Evolutionary conservation across 495 filamentous ascomycete genomes (phyloP), one percentile per base, ranked within the genome.

Genomic region (Aspergillus carlsbadensis): DNA sequence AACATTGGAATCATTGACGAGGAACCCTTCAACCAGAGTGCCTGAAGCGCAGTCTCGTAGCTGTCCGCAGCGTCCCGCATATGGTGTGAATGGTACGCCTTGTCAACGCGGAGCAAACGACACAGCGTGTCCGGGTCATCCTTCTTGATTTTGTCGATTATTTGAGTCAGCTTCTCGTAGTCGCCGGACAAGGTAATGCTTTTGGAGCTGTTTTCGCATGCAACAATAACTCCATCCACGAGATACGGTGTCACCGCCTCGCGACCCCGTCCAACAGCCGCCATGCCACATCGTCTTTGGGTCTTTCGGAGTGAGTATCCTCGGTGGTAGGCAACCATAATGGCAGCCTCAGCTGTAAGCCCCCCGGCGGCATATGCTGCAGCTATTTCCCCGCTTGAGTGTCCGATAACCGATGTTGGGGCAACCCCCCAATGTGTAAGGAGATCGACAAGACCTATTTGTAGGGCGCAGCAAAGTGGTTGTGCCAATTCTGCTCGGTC

Each of bases 331-430:
- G 74, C 70, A 24, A 69, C 35, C 1, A 56, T 57, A 4, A 79
- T 73, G 1, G 78, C 66, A 8, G 44, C 52, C 31, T 65, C 59
- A 13, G 72, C 65, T 0, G 72, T 68, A 10, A 87, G 53, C 1
- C 67, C 69, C 1, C 76, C 78, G 13, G 80, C 74, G 3, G 80
- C 78, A 63, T 85, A 87, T 0, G 84, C 84, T 10, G 83, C 82
- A 4, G 75, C 82, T 26, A 88, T 85, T 63, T 88, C 85, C 20
- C 85, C 85, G 1, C 76, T 81, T 0, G 84, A 87, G 63, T 88
- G 85, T 5, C 85, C 85, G 10, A 82, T 63, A 2, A 84, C 81
- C 1, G 73, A 70, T 10, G 68, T 55, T 11, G 81, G 78, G 0
- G n/a, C 26, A 3, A 87, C 65, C 0, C 75, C 74, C 40, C 79